Conservation (phyloP, 805 yeast species). For the Candida lessepsii region DNA sequence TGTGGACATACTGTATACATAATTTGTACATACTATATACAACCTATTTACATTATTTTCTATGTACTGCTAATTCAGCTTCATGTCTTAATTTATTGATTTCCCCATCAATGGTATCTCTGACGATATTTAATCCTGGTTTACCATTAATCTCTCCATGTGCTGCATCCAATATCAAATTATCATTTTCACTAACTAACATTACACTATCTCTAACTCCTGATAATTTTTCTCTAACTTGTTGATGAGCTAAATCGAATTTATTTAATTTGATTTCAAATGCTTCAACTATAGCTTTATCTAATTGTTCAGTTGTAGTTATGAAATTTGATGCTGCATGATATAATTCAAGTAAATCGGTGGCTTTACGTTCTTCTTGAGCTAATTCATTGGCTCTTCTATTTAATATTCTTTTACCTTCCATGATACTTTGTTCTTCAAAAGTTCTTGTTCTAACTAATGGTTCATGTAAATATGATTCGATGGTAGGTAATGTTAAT, state of each 20-base stretch:
- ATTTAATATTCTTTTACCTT: conserved; percentile 65
- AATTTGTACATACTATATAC: neutral
- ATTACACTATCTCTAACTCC: conserved; percentile 30
- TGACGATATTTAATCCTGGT: conserved; percentile 40
- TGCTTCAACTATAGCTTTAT: conserved; percentile 55
- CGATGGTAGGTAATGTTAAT: conserved; percentile 79
- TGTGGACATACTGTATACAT: conserved; percentile 3
- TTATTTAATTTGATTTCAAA: conserved; percentile 42
- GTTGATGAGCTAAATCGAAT: conserved; percentile 33
- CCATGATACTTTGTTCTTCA: conserved; percentile 60
- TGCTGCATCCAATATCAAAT: conserved; percentile 33
- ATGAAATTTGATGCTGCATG: conserved; percentile 69
- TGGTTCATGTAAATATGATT: conserved; percentile 62
- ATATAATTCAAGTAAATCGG: conserved; percentile 63
- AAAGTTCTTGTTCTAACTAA: conserved; percentile 69
- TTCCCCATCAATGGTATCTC: conserved; percentile 40
- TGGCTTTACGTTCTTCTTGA: conserved; percentile 53
- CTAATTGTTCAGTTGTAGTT: conserved; percentile 66
- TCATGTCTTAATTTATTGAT: conserved; percentile 35
- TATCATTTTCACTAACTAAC: conserved; percentile 30
- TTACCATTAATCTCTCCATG: conserved; percentile 41
- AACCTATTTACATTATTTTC: conserved; percentile 1
- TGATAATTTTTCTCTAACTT: conserved; percentile 35
- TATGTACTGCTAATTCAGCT: conserved; percentile 33
- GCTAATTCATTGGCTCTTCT: conserved; percentile 54